Evolutionary conservation across 2,329 filamentous ascomycete genomes (phyloP).

Genomic region (Colletotrichum theobromicola): DNA sequence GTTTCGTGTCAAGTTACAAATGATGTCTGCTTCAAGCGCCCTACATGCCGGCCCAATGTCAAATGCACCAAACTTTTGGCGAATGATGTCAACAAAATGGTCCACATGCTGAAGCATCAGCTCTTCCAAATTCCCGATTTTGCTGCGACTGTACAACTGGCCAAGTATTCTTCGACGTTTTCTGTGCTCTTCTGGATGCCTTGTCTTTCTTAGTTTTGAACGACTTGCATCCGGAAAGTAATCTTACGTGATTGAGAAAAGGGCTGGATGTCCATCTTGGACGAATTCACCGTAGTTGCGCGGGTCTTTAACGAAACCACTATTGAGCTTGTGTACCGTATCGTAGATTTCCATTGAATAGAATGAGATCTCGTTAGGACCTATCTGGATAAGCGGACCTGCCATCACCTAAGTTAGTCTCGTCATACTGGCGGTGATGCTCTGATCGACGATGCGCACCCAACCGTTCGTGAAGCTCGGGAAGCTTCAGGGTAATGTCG

Average conservation of each 20-base stretch:
- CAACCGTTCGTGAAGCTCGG: conserved; percentile 25
- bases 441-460: neutral
- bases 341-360: conserved; percentile 30
- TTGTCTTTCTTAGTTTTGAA: conserved; percentile 4
- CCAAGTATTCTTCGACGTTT: conserved; percentile 32
- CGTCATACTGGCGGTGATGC: neutral
- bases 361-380: conserved; percentile 29
- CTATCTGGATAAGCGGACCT: conserved; percentile 27
- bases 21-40: conserved; percentile 3
- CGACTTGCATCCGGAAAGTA: neutral
- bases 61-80: neutral
- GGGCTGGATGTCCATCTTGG: conserved; percentile 29
- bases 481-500: conserved; percentile 25
- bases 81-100: conserved; percentile 11
- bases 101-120: conserved; percentile 27
- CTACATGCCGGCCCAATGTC: neutral
- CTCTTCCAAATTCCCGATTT: conserved; percentile 27
- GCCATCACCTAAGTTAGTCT: neutral
- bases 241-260: conserved; percentile 31
- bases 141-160: conserved; percentile 30
- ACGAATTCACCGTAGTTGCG: conserved; percentile 31
- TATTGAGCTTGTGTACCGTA: conserved; percentile 27
- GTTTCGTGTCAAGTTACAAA: neutral
- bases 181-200: conserved; percentile 29
- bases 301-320: conserved; percentile 29